Conservation (phyloP, 345 rosid genomes). For the Acer campestre region DNA sequence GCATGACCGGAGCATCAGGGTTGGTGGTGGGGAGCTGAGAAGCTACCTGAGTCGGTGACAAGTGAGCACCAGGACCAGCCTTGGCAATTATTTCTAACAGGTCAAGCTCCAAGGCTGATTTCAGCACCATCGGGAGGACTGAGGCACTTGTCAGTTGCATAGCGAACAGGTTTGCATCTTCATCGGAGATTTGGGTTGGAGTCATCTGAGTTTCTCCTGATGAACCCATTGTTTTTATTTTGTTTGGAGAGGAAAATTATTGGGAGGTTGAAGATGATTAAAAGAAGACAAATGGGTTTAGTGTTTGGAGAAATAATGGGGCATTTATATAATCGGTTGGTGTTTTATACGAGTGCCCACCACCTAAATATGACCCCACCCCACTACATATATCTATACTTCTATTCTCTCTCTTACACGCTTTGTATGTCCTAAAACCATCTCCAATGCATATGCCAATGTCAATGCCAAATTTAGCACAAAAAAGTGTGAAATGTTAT, state of each 20-base stretch:
- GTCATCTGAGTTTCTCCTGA: slow-evolving; percentile 71
- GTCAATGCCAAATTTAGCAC: no score
- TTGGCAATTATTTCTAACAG: slow-evolving; percentile 81
- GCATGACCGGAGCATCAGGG: slow-evolving; percentile 71
- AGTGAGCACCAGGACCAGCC: slow-evolving; percentile 45
- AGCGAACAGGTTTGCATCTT: slow-evolving; percentile 71
- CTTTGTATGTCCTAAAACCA: neutral
- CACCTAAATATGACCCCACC: neutral
- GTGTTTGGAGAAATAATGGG: neutral
- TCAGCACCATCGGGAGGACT: slow-evolving; percentile 81
- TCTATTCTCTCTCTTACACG: neutral
- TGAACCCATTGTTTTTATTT: slow-evolving; percentile 51
- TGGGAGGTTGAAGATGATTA: neutral
- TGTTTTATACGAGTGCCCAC: neutral
- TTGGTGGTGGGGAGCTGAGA: slow-evolving; percentile 68
- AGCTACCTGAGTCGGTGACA: slow-evolving; percentile 67
- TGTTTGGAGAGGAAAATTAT: no score
- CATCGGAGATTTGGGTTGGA: slow-evolving; percentile 63
- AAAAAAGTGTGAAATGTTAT: no score
- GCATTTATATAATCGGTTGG: neutral
- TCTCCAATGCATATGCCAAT: no score
- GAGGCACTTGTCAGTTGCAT: slow-evolving; percentile 76
- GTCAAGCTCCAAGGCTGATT: slow-evolving; percentile 80
- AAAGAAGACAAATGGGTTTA: neutral
- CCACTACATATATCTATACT: neutral